A percentile compares a stretch with the other conserved stretches of the same genome.
These are phyloP conservation scores for Echium plantagineum DNA, from an alignment of 257 asterid genomes.

Conservation along the genomic window DNA sequence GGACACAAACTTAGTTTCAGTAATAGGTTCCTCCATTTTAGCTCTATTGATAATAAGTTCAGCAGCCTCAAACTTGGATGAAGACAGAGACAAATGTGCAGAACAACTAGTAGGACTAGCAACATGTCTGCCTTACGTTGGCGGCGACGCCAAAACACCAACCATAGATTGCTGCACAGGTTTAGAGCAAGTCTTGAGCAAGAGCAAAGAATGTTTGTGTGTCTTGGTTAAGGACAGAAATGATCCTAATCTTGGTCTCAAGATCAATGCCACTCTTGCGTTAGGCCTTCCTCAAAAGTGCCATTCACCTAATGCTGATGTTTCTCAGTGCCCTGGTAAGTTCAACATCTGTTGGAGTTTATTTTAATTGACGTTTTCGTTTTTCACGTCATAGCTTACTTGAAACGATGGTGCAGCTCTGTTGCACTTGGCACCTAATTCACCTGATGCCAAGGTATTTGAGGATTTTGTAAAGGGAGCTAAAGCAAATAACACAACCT, in stretches of 20 bases:
- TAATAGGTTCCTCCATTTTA: too few species aligned
- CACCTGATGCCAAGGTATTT: conserved; percentile 75
- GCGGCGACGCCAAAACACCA: conserved; percentile 43
- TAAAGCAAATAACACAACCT: conserved; percentile 12
- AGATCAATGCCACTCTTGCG: conserved; percentile 61
- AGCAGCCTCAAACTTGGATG: conserved; percentile 26
- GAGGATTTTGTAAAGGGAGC: conserved; percentile 40
- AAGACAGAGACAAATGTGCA: conserved; percentile 52
- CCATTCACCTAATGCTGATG: conserved; percentile 24
- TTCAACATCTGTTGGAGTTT: background rate
- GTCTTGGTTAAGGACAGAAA: conserved; percentile 57
- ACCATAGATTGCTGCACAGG: conserved; percentile 60
- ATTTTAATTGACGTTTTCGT: too few species aligned
- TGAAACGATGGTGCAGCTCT: conserved; percentile 24
- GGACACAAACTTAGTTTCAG: too few species aligned
- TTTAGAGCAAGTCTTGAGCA: conserved; percentile 30
- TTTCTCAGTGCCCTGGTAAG: conserved; percentile 44
- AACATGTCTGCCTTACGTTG: conserved; percentile 63
- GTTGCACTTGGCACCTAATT: conserved; percentile 65
- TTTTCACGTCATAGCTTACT: background rate
- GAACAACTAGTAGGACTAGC: conserved; percentile 38
- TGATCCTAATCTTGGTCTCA: conserved; percentile 60
- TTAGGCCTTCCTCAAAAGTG: conserved; percentile 46
- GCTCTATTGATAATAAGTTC: background rate
- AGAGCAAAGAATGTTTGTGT: conserved; percentile 46